Evolutionary conservation across 1,284 basidiomycete species (phyloP).

Genomic region (Sphagnurus paluster): DNA sequence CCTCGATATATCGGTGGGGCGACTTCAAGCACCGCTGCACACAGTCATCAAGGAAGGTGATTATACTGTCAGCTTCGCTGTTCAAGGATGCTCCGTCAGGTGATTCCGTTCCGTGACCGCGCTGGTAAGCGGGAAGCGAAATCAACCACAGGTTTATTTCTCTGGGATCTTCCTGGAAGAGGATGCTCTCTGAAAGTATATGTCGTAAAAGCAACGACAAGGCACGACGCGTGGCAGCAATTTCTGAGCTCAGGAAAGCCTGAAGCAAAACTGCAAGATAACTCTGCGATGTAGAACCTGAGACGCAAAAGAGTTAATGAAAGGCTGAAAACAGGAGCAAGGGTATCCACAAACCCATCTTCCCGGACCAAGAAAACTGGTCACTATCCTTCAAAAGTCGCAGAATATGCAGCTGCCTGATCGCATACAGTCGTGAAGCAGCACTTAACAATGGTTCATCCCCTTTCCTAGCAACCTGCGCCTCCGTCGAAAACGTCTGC

Average conservation of each 20-base stretch:
- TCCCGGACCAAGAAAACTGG: constrained; percentile 77
- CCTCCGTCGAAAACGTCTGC: constrained; percentile 43
- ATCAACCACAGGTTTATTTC: constrained; percentile 81
- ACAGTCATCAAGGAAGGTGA: constrained; percentile 85
- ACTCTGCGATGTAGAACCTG: constrained; percentile 47
- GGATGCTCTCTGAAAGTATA: constrained; percentile 65
- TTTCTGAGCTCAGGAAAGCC: constrained; percentile 53
- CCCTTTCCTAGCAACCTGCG: not conserved
- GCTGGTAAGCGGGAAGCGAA: constrained; percentile 47
- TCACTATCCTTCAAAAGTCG: constrained; percentile 70
- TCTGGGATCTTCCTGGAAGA: constrained; percentile 80
- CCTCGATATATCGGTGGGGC: constrained; percentile 88
- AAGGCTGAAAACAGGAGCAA: not conserved
- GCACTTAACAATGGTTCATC: constrained; percentile 21
- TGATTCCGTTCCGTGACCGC: constrained; percentile 36
- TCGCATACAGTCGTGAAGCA: constrained; percentile 50
- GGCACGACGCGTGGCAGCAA: constrained; percentile 53
- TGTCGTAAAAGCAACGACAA: constrained; percentile 60
- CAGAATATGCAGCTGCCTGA: constrained; percentile 79
- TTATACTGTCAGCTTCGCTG: constrained; percentile 61
- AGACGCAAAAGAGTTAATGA: constrained; percentile 3
- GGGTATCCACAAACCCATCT: constrained; percentile 61
- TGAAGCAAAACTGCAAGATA: constrained; percentile 70
- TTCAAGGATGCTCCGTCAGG: constrained; percentile 55
- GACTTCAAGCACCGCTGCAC: constrained; percentile 82